Evolutionary conservation across 2,329 filamentous ascomycete genomes (phyloP).

Genomic region (Nothopassalora personata): DNA sequence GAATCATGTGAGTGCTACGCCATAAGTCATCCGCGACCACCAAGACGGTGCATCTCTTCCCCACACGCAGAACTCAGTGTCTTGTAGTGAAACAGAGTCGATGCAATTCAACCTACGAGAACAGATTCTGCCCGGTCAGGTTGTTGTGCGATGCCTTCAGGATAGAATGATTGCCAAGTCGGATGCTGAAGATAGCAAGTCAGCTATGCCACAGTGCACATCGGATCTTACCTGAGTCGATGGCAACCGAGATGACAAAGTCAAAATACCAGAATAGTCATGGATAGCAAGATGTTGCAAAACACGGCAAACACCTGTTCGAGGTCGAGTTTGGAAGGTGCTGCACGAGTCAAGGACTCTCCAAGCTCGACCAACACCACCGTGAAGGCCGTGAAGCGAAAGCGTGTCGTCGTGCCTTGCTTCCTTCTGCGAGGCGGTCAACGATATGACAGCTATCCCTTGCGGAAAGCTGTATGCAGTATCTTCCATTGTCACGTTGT

Average conservation of each 20-base stretch:
- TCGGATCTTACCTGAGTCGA: not conserved
- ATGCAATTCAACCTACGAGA: no score
- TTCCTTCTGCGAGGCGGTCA: not conserved
- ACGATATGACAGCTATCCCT: not conserved
- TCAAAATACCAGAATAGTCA: not conserved
- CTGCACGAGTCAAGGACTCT: not conserved
- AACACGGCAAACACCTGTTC: not conserved
- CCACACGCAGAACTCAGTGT: no score
- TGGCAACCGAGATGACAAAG: not conserved
- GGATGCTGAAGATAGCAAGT: not conserved
- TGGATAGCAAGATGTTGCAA: not conserved
- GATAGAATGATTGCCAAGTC: no score
- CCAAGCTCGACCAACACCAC: not conserved
- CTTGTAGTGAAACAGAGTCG: no score
- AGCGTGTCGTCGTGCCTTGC: not conserved
- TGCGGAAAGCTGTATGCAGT: not conserved
- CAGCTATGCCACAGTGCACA: not conserved
- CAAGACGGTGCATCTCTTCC: no score
- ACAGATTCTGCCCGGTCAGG: no score
- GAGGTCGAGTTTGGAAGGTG: not conserved
- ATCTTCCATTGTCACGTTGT: not conserved
- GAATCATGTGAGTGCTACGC: no score
- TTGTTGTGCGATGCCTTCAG: no score
- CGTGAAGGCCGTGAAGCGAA: not conserved
- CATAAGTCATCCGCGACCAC: no score